These are phyloP conservation scores for Balakata baccata DNA, from an alignment of 345 rosid species.

Conservation along the genomic window DNA sequence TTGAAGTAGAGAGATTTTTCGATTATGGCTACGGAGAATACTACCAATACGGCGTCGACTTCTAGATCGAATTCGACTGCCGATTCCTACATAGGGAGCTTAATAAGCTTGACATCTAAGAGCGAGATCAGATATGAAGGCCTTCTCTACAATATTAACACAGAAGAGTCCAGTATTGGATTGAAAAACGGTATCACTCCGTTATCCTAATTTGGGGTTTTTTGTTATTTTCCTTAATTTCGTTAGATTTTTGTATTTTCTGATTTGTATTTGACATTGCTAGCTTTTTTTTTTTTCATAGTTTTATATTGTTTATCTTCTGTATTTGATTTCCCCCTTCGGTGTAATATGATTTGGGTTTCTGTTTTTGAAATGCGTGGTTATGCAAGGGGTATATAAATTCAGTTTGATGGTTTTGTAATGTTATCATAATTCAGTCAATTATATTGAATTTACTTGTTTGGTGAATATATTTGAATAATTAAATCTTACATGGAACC, in stretches of 20 bases:
- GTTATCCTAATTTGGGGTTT: not conserved
- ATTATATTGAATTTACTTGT: not conserved
- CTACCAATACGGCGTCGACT: slow-evolving; percentile 50
- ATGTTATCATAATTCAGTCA: not conserved
- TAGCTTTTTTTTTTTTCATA: not conserved
- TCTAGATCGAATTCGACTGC: slow-evolving; percentile 53
- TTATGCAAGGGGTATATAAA: not conserved
- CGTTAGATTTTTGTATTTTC: not conserved
- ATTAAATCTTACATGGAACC: not conserved
- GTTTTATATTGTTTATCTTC: too few relatives aligned
- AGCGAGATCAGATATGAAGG: slow-evolving; percentile 98
- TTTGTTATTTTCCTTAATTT: not conserved
- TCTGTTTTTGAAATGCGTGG: slow-evolving; percentile 4
- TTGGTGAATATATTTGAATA: not conserved
- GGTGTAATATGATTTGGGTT: not conserved
- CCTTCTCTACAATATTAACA: slow-evolving; percentile 79
- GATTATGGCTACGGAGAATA: slow-evolving; percentile 59
- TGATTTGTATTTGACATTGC: not conserved
- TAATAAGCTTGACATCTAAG: slow-evolving; percentile 93
- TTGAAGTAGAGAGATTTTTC: not conserved
- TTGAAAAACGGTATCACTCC: slow-evolving; percentile 66
- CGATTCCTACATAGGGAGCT: slow-evolving; percentile 94
- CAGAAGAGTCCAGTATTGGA: slow-evolving; percentile 96
- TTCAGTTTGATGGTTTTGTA: not conserved
- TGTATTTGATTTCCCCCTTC: not conserved